Evolutionary conservation across 202 grass and related monocot species (phyloP), one percentile per base, ranked within the genome.

Genomic region (Alloteropsis angusta): DNA sequence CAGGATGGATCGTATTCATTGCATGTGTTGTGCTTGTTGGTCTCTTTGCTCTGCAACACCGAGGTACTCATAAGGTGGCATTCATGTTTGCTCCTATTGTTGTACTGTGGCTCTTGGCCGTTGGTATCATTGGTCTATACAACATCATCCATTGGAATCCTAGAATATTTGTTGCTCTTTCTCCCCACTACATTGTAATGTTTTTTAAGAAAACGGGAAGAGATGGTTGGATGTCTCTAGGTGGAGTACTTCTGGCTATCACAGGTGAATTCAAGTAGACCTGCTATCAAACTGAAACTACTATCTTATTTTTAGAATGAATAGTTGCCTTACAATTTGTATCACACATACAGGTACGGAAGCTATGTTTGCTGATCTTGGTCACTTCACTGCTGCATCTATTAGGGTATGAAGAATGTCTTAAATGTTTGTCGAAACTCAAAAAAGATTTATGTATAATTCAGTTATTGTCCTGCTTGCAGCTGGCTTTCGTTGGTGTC

Each of bases 351-450:
- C 54, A 97, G 93, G 93, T 77, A 93, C 88, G 35, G 93, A 97
- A 81, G 93, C 90, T 72, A 93, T 97, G 90, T 93, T 93, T 44
- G 88, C 93, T 3, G 93, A 97, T 93, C 93, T 93, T 70, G 90
- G 93, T 42, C 93, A 93, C 65, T 97, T 93, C 75, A 91, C 65
- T 52, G 65, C 62, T 5, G 30, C 84, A 52, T 97, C 90, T 59
- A 91, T 97, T 58, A 93, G 86, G 83, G 93, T 97, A 93, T 76
- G 79, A 21, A 63, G 5, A 68, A 72, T 23, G 60, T 10, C 28
- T 47, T 22, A 80, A 68, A 52, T 57, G 68, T 25, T 17, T 18
- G 4, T 11, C 16, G 12, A 34, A 32, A 49, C 67, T 49, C 16
- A 48, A 48, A 46, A 68, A n/a, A 7, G 15, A 32, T 12, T 49